phyloP scores from a whole-genome alignment of 2,329 filamentous ascomycete genomes.

The Neoscytalidium dimidiatum region DNA sequence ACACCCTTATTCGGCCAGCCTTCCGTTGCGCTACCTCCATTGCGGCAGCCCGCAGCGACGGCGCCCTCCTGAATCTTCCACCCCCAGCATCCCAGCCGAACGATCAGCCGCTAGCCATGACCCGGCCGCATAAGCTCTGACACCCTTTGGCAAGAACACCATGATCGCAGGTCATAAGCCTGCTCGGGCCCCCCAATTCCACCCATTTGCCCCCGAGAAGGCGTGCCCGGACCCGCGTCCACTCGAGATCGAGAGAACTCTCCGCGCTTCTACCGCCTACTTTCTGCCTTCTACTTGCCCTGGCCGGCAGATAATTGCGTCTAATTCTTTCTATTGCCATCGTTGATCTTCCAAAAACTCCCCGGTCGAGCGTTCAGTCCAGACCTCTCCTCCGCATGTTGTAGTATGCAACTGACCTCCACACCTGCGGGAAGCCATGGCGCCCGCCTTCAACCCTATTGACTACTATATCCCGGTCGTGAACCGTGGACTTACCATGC shows the following conservation, averaged over 20 bases:
- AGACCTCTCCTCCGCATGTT: not conserved
- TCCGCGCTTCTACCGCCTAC: not conserved
- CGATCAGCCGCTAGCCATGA: constrained; percentile 7
- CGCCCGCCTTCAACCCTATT: constrained; percentile 1
- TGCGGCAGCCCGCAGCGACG: constrained; percentile 11
- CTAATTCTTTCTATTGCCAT: not conserved
- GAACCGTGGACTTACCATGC: constrained; percentile 7
- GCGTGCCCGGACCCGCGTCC: not conserved
- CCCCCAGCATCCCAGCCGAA: not conserved
- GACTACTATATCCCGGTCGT: constrained; percentile 15
- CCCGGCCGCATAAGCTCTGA: not conserved
- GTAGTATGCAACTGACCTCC: constrained; percentile 6
- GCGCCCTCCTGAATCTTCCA: constrained; percentile 8
- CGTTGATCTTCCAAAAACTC: not conserved
- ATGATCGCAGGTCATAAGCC: not conserved
- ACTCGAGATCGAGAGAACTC: not conserved
- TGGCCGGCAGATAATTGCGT: not conserved
- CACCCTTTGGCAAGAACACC: not conserved
- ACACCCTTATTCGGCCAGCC: not conserved
- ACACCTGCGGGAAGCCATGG: constrained; percentile 18
- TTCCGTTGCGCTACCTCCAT: constrained; percentile 1
- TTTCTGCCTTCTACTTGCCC: not conserved
- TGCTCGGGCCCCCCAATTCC: not conserved
- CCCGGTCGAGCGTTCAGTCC: not conserved
- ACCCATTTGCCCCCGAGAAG: not conserved